Conservation (phyloP, 2,329 filamentous ascomycete species). For the Thielaviopsis musarum region DNA sequence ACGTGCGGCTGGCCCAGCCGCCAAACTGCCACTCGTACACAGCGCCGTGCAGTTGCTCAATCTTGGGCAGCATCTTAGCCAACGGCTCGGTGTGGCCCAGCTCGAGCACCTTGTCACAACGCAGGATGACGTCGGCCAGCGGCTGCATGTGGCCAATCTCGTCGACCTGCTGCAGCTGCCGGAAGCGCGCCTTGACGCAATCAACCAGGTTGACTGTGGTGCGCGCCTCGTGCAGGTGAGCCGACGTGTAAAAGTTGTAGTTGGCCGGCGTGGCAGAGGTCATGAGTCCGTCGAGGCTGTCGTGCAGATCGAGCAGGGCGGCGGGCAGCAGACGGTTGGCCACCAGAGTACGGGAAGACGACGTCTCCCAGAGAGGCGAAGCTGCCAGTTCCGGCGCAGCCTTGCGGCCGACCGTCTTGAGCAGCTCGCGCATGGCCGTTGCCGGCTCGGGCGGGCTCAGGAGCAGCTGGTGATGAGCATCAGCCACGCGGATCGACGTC, state of each 20-base stretch:
- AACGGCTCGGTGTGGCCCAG: slow-evolving; percentile 69
- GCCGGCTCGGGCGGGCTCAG: slow-evolving; percentile 24
- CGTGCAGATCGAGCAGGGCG: slow-evolving; percentile 46
- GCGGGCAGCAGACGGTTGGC: slow-evolving; percentile 43
- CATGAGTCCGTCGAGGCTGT: slow-evolving; percentile 32
- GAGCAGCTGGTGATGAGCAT: slow-evolving; percentile 40
- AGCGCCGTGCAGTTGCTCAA: slow-evolving; percentile 72
- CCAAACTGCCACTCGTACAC: slow-evolving; percentile 87
- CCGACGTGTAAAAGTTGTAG: slow-evolving; percentile 83
- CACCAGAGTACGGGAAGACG: slow-evolving; percentile 19
- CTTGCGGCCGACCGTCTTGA: slow-evolving; percentile 26
- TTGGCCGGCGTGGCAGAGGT: slow-evolving; percentile 22
- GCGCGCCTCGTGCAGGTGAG: slow-evolving; percentile 60
- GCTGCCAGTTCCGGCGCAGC: slow-evolving; percentile 17
- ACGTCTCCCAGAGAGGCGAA: slow-evolving; percentile 17
- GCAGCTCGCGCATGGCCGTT: slow-evolving; percentile 28
- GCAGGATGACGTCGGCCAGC: slow-evolving; percentile 58
- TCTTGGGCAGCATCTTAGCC: slow-evolving; percentile 66
- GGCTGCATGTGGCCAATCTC: slow-evolving; percentile 58
- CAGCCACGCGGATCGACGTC: slow-evolving; percentile 43
- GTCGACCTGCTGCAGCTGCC: slow-evolving; percentile 47
- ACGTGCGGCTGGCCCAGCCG: slow-evolving; percentile 68
- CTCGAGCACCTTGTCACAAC: slow-evolving; percentile 58
- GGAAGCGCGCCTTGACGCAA: slow-evolving; percentile 55
- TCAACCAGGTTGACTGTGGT: slow-evolving; percentile 54